These are phyloP conservation scores for Trichoderma sp. DNA, from an alignment of 2,329 filamentous ascomycete genomes.

Conservation along the genomic window DNA sequence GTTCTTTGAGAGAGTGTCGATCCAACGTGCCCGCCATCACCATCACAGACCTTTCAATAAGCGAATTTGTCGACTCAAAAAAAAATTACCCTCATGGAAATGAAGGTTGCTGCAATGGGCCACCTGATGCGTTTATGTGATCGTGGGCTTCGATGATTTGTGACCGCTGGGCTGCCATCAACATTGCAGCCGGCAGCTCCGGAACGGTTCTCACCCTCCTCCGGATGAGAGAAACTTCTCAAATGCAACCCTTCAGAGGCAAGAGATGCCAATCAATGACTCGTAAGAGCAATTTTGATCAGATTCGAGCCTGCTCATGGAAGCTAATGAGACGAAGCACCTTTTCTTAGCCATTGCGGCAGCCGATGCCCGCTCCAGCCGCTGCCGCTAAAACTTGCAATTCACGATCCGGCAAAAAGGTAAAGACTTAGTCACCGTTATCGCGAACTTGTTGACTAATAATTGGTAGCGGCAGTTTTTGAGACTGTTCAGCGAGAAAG, in stretches of 20 bases:
- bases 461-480: neutral
- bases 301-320: neutral
- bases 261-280: neutral
- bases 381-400: neutral
- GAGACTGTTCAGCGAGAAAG: neutral
- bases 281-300: neutral
- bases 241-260: slow-evolving; percentile 2
- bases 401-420: neutral
- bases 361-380: neutral
- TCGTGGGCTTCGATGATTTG: neutral
- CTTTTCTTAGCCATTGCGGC: neutral
- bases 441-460: neutral
- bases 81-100: neutral
- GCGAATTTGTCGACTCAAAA: neutral
- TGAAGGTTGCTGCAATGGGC: neutral
- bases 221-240: neutral
- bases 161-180: neutral
- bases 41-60: neutral
- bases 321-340: slow-evolving; percentile 1
- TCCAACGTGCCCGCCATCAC: neutral
- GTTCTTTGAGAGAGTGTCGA: too few relatives aligned
- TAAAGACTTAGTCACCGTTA: neutral
- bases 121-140: neutral
- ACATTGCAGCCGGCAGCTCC: slow-evolving; percentile 2
- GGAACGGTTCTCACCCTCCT: neutral